These are phyloP conservation scores for Trichoderma reesei DNA, from an alignment of 495 filamentous ascomycete genomes.

Conservation along the genomic window DNA sequence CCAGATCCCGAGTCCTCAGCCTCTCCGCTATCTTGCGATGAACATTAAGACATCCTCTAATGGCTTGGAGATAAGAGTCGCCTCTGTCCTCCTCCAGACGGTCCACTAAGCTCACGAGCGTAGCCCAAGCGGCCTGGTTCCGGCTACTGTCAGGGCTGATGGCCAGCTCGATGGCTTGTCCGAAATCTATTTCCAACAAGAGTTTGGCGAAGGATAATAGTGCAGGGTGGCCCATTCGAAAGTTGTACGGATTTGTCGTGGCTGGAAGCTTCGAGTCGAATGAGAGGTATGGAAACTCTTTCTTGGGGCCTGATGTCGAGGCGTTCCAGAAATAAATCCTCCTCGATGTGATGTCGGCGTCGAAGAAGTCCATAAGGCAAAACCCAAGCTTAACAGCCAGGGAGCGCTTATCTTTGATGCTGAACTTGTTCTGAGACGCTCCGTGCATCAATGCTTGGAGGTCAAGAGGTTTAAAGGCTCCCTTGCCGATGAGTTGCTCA, in stretches of 20 bases:
- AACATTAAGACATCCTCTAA: neutral
- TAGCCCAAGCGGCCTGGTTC: neutral
- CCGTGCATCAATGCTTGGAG: neutral
- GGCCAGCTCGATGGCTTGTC: neutral
- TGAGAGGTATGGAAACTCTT: neutral
- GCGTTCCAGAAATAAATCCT: neutral
- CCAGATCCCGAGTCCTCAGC: neutral
- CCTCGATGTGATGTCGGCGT: conserved; percentile 2
- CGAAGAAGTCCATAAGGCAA: conserved; percentile 14
- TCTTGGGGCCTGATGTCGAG: neutral
- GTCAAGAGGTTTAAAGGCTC: neutral
- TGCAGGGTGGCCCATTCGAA: neutral
- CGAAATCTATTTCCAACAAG: neutral
- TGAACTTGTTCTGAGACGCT: neutral
- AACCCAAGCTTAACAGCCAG: conserved; percentile 12
- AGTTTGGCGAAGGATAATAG: neutral
- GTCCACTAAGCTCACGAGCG: neutral
- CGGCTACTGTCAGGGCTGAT: neutral
- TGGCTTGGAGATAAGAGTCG: neutral
- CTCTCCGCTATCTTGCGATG: neutral
- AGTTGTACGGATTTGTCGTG: neutral
- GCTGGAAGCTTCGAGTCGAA: neutral
- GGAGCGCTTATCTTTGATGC: conserved; percentile 7
- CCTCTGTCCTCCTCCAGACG: neutral
- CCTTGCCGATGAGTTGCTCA: neutral